Base-by-base conservation (phyloP, 2,329 filamentous ascomycete genomes). In the Microdochium bolleyi region DNA sequence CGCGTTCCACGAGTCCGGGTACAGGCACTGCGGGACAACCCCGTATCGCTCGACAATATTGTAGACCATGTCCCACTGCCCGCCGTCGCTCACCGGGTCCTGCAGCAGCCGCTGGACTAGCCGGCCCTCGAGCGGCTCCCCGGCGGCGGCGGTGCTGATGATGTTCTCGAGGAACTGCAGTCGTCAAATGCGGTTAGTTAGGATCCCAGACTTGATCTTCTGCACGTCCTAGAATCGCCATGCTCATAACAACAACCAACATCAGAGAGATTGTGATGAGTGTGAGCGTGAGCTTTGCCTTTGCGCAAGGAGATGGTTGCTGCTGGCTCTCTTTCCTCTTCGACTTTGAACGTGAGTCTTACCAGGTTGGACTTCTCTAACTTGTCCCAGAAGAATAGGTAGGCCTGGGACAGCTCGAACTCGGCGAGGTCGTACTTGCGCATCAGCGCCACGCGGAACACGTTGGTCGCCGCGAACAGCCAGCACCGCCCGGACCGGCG, bases 381-480 rank as follows among this genome's bases (percentile, higher is more conserved):
- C 73, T 95, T 95, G 68, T 96, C 91, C 86, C 88, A 95, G 77
- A 90, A 95, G 73, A 92, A 95, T 3, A 95, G 78, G 63, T 95
- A 95, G 1, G 85, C 78, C 70, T 95, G 91, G 27, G 86, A 91
- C n/a, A 96, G 76, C 74, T 95, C 88, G 62, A 95, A 95, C 51
- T 80, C 76, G 49, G 84, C 80, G 21, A 95, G 79, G 57, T 84
- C 82, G 69, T 95, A 88, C 62, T 85, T 85, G 69, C 88, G 87
- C 86, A 94, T 92, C 49, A 95, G 76, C 1, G 89, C 87, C n/a
- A 95, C 80, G 25, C 91, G 86, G 71, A 95, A 94, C 53, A 95
- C 85, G 61, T 95, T 95, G n/a, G 89, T 94, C 3, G 88, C 83
- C 1, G 91, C 91, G 61, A 96, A 96, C 57, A 95, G 81, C 91